Evolutionary conservation across 2,329 filamentous ascomycete genomes (phyloP).

Genomic region (Diaporthe ampelina): DNA sequence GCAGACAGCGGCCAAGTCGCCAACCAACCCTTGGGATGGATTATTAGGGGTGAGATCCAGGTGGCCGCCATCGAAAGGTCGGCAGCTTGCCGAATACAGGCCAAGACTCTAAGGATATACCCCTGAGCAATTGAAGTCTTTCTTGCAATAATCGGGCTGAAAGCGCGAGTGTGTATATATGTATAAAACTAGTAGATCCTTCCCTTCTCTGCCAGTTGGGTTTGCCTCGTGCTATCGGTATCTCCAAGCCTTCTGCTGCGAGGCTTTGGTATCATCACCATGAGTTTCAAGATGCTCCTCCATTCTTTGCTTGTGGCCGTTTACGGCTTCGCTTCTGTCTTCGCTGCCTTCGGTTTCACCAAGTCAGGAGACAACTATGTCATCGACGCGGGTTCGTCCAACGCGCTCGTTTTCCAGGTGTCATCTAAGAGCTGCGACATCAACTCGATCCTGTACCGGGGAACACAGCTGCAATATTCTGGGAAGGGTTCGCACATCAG

Average conservation of each 20-base stretch:
- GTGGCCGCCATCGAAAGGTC: neutral
- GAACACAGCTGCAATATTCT: constrained; percentile 64
- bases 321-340: constrained; percentile 47
- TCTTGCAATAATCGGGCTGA: neutral
- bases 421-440: constrained; percentile 62
- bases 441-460: constrained; percentile 64
- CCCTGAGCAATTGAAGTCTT: neutral
- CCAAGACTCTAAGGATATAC: neutral
- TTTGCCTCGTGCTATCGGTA: neutral
- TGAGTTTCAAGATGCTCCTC: constrained; percentile 45
- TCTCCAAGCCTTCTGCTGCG: constrained; percentile 22
- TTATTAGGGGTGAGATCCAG: neutral
- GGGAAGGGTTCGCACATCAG: constrained; percentile 64
- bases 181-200: constrained; percentile 13
- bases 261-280: constrained; percentile 22
- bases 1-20: constrained; percentile 4
- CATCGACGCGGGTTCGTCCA: constrained; percentile 55
- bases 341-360: constrained; percentile 52
- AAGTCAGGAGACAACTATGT: constrained; percentile 53
- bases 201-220: neutral
- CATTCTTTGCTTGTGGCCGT: constrained; percentile 45
- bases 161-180: neutral
- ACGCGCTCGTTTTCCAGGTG: constrained; percentile 35
- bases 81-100: neutral
- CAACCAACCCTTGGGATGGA: neutral